Percentiles rank a stretch among this genome's conserved stretches.
These are phyloP conservation scores for Fusarium sp. DNA, from an alignment of 2,329 filamentous ascomycete species.

Conservation along the genomic window DNA sequence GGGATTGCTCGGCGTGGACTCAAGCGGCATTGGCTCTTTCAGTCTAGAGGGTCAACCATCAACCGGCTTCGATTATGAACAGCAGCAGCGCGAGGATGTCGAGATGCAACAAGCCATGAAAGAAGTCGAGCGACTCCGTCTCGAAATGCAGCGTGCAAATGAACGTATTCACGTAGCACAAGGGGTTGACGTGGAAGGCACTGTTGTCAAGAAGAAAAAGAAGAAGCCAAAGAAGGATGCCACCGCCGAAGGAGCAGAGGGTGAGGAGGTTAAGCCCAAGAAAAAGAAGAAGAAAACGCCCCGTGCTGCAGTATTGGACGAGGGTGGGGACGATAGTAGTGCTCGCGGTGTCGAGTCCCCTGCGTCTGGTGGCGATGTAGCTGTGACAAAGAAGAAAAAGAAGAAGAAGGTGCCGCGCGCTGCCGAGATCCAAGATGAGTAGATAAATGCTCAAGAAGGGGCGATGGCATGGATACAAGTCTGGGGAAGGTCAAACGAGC, in stretches of 20 bases:
- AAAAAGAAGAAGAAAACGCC: slow-evolving; percentile 52
- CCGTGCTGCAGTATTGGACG: slow-evolving; percentile 26
- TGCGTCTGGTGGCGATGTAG: slow-evolving; percentile 37
- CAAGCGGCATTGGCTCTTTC: slow-evolving; percentile 80
- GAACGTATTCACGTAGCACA: slow-evolving; percentile 78
- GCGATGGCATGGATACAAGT: not conserved
- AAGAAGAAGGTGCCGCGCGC: slow-evolving; percentile 52
- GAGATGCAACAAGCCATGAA: slow-evolving; percentile 91
- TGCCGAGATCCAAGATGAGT: slow-evolving; percentile 47
- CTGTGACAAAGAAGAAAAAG: slow-evolving; percentile 62
- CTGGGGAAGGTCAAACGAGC: not conserved
- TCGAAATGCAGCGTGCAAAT: slow-evolving; percentile 89
- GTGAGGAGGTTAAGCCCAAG: slow-evolving; percentile 35
- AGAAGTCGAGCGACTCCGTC: slow-evolving; percentile 84
- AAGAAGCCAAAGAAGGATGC: slow-evolving; percentile 60
- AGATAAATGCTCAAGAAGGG: not conserved
- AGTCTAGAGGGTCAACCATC: slow-evolving; percentile 67
- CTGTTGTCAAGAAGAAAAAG: slow-evolving; percentile 74
- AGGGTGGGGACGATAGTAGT: slow-evolving; percentile 35
- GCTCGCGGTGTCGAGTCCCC: slow-evolving; percentile 31
- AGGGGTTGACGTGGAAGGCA: slow-evolving; percentile 73
- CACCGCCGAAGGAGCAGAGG: slow-evolving; percentile 24
- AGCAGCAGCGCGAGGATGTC: slow-evolving; percentile 78
- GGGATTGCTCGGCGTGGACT: slow-evolving; percentile 84
- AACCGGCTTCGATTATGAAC: slow-evolving; percentile 67